Conservation (phyloP, 2,329 filamentous ascomycete species). For the Rhinocladiella mackenziei region DNA sequence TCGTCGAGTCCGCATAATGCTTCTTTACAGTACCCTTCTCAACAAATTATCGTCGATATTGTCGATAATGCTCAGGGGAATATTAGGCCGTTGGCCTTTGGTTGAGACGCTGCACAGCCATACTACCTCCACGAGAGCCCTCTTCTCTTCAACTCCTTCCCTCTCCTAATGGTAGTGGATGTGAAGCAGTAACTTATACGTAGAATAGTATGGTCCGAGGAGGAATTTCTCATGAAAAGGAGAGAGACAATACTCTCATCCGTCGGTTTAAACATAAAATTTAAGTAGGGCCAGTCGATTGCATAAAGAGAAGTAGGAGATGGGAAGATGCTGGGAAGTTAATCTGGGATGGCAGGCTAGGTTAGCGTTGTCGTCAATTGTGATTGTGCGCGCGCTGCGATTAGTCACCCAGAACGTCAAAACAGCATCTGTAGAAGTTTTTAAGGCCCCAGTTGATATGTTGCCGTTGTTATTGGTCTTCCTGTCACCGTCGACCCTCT, state of each 20-base stretch:
- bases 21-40: constrained; percentile 15
- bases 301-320: not conserved
- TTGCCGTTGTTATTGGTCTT: too few relatives aligned
- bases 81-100: constrained; percentile 15
- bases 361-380: too few relatives aligned
- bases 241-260: not conserved
- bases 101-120: constrained; percentile 10
- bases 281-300: not conserved
- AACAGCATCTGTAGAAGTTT: too few relatives aligned
- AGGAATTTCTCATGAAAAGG: not conserved
- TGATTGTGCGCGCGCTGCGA: too few relatives aligned
- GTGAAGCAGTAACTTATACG: constrained; percentile 6
- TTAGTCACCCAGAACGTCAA: too few relatives aligned
- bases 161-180: not conserved
- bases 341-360: too few relatives aligned
- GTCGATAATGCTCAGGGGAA: constrained; percentile 19
- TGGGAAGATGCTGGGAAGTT: too few relatives aligned
- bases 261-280: not conserved
- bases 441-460: too few relatives aligned
- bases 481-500: too few relatives aligned
- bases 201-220: not conserved
- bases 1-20: constrained; percentile 19
- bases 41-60: constrained; percentile 12
- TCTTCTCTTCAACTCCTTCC: too few relatives aligned
- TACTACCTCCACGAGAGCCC: constrained; percentile 5